Conservation (phyloP, 345 rosid species). For the Syzygium grande region DNA sequence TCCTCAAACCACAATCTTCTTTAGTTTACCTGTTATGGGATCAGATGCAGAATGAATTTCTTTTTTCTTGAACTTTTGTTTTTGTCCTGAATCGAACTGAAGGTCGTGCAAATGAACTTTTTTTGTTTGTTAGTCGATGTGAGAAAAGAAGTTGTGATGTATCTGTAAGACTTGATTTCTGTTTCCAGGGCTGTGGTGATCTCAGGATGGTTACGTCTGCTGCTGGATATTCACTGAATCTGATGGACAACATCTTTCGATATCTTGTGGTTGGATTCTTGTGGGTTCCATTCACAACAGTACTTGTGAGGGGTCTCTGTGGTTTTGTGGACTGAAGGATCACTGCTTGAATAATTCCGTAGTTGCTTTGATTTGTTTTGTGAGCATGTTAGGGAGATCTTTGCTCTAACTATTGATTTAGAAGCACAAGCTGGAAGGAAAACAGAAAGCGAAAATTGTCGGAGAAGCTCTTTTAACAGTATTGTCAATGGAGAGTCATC, state of each 20-base stretch:
- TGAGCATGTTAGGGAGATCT: not conserved
- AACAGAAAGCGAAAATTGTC: not conserved
- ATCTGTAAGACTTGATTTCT: not conserved
- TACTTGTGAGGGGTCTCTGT: slow-evolving; percentile 12
- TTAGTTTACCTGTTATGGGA: not conserved
- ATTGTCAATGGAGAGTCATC: slow-evolving; percentile 41
- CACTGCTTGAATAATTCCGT: not conserved
- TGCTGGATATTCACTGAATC: slow-evolving; percentile 1
- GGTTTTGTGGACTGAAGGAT: slow-evolving; percentile 10
- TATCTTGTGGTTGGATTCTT: slow-evolving; percentile 11
- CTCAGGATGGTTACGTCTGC: slow-evolving; percentile 1
- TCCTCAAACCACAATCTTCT: not conserved
- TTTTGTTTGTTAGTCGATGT: not conserved
- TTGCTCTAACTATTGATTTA: not conserved
- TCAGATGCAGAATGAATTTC: not conserved
- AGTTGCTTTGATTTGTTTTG: not conserved
- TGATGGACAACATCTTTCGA: slow-evolving; percentile 8
- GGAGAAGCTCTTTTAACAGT: slow-evolving; percentile 1
- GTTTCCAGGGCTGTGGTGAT: slow-evolving; percentile 4
- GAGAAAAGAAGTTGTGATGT: not conserved
- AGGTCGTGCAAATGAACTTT: not conserved
- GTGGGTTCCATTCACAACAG: slow-evolving; percentile 12
- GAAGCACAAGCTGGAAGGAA: not conserved
- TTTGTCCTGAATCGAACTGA: not conserved
- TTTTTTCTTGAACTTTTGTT: not conserved